Base-by-base conservation (phyloP, 1,284 basidiomycete genomes). In the Meripilus lineatus region DNA sequence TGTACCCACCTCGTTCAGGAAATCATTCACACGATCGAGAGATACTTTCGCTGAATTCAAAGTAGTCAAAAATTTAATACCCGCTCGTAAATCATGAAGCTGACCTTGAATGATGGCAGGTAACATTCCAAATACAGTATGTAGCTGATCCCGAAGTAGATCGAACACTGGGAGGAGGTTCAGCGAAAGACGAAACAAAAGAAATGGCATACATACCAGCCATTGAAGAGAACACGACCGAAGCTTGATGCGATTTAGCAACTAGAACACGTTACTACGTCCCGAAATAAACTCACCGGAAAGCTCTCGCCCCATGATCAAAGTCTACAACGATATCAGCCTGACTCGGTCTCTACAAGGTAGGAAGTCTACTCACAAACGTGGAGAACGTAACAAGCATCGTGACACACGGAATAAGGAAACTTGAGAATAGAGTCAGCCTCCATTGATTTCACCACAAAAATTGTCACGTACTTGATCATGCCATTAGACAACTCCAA, bases 311-410 rank as follows among this genome's bases (percentile, higher is more conserved):
- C 56, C 54, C 54, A 58, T 67, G 21, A 66, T 44, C 7, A 62
- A 33, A 8, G 65, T 65, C 66, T 74, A 43, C 14, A 23, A 32
- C 13, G 34, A 17, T 6, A 11, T 38, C 14, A 24, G 35, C 3
- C 18, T n/a, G 8, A 18, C 15, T 23, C 20, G 15, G 5, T 30
- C 18, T 25, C 18, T 11, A 26, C 13, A 14, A 23, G 7, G 36
- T 23, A 28, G 21, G 5, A 25, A 14, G 28, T 18, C 25, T 13
- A 55, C 62, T 38, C 45, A 66, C 64, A 52, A 75, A 84, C 24
- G 78, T 74, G 5, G 74, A 71, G 57, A 79, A 89, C 0, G 84
- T 84, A n/a, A 72, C 69, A 32, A 79, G 56, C 75, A 88, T 88
- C 11, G 77, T 79, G 28, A 81, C 50, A 3, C 83, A 65, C 0